Base-by-base conservation (phyloP, 495 filamentous ascomycete species). In the Polyplosphaeria fusca region DNA sequence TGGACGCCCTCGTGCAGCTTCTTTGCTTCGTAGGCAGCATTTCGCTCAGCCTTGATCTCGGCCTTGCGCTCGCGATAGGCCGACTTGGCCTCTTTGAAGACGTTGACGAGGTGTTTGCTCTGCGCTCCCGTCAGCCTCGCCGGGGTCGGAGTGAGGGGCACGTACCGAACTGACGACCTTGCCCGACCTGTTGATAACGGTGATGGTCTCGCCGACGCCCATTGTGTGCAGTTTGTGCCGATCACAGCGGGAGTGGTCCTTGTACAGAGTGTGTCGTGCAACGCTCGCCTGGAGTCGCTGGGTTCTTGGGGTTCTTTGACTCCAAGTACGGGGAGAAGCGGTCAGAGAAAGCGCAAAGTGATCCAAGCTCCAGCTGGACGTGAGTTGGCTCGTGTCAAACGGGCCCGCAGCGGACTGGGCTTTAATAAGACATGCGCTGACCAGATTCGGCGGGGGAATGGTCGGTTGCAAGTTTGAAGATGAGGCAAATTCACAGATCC, bases 81-180 rank as follows among this genome's bases (percentile, higher is more conserved):
- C 25, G 83, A 82, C 67, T 86, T 89, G 53, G 91, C 91, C 54
- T 95, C 88, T 70, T 85, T 91, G 77, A 93, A 90, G 59, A 95
- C 85, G 60, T 81, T 82, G 63, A 94, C 80, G 25, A 96, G 74
- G 57, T 94, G 88, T 75, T 91, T 95, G 70, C 87, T 89, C 90
- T 95, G 70, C 4, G 43, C 47, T 38, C 47, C 14, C 37, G 48
- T 20, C 26, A 13, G 25, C 2, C 13, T 26, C 4, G 16, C 28
- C 23, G n/a, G 35, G 35, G n/a, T 18, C 18, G n/a, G 32, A 20
- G 22, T 42, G 3, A 14, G 24, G 11, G 41, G 26, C 9, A 22
- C 87, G 71, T 80, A 93, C 89, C 52, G 87, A 93, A 78, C 85
- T 91, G 47, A 96, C 87, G 7, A 94, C 83, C 77, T 95, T 92